These are phyloP conservation scores for Populus davidiana DNA, from an alignment of 345 rosid genomes.

Conservation along the genomic window DNA sequence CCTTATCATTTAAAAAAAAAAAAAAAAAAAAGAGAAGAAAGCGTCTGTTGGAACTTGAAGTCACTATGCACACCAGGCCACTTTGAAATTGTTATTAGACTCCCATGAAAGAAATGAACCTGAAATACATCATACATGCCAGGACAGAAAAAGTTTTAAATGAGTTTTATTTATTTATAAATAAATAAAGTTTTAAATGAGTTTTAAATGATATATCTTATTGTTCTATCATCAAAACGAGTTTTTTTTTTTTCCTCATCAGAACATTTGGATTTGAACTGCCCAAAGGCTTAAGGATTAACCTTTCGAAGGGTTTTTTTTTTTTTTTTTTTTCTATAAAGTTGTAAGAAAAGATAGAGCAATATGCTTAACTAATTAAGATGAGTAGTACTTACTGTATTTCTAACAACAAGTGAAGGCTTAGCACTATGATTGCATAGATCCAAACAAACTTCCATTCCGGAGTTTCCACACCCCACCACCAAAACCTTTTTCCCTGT, in stretches of 20 bases:
- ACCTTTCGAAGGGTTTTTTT: too few relatives aligned
- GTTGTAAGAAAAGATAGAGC: too few relatives aligned
- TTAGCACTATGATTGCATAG: slow-evolving; percentile 45
- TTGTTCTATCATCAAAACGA: neutral
- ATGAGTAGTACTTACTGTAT: slow-evolving; percentile 27
- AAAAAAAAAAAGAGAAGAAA: neutral
- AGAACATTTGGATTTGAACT: too few relatives aligned
- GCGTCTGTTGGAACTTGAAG: slow-evolving; percentile 40
- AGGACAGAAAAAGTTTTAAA: neutral
- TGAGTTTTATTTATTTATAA: neutral
- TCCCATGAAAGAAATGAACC: neutral
- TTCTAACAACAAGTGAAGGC: slow-evolving; percentile 48
- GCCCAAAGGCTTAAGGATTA: too few relatives aligned
- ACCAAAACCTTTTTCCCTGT: slow-evolving; percentile 43
- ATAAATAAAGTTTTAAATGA: neutral
- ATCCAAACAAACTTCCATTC: slow-evolving; percentile 55
- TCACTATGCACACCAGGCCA: neutral
- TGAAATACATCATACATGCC: neutral
- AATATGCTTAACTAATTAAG: neutral
- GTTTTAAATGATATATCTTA: neutral
- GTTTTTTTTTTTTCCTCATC: too few relatives aligned
- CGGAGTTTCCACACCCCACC: slow-evolving; percentile 61
- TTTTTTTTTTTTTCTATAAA: too few relatives aligned
- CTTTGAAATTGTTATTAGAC: neutral
- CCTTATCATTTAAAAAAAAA: neutral